Evolutionary conservation across 345 rosid genomes (phyloP), one percentile per base, ranked within the genome.

Genomic region (Moringa oleifera): DNA sequence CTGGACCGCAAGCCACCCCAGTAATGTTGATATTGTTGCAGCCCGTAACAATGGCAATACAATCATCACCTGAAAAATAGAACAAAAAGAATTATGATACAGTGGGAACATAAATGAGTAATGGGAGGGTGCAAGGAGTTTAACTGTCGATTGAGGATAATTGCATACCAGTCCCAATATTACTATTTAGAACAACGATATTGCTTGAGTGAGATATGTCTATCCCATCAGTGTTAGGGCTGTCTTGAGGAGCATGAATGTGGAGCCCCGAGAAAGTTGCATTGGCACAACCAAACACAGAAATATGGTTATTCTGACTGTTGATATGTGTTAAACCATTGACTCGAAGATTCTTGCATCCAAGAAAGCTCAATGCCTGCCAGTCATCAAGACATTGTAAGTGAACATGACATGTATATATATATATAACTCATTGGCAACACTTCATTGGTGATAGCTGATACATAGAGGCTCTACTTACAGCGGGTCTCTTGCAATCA

Each of bases 191-290:
- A 9, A 80, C 60, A 0, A 53, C 0, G 21, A 76, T 20, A 17
- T 67, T n/a, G 24, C 51, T 55, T 0, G 83, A 72, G n/a, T 5
- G 0, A 4, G 59, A 18, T 0, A 75, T 55, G 55, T 56, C 68
- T 21, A 79, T 41, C 13, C 83, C 83, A 60, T 79, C 83, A 20
- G 80, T 79, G 71, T 79, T 67, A 7, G 83, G 77, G 37, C 77
- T 79, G n/a, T 62, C 12, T 15, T 31, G 47, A 22, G 83, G 83
- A 8, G 80, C 77, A 10, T 25, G 18, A n/a, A 79, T 67, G 5
- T 23, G 9, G 18, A 72, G 54, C 24, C 61, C 20, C 28, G 68
- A 65, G 50, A 75, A 11, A 5, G 53, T 57, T 4, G 57, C 73
- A 15, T 47, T 21, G 0, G 47, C 20, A 36, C 64, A 69, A 2